phyloP scores from a whole-genome alignment of 306 rosid species.

The Ceratonia siliqua region DNA sequence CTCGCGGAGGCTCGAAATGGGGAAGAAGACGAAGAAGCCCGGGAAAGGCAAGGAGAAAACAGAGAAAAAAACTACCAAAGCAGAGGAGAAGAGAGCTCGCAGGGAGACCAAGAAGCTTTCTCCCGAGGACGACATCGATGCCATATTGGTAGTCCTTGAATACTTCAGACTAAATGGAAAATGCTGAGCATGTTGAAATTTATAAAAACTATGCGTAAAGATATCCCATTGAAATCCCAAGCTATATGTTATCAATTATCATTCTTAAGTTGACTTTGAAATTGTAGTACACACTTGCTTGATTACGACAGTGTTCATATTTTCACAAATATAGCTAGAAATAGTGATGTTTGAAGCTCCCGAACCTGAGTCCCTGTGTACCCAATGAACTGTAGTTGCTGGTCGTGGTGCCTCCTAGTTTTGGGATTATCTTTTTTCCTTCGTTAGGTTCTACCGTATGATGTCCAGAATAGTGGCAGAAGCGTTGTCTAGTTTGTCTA shows the following conservation, averaged over 20 bases:
- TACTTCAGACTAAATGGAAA: neutral
- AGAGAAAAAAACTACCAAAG: constrained; percentile 79
- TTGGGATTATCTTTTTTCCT: neutral
- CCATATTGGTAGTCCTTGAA: constrained; percentile 64
- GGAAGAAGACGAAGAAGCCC: constrained; percentile 91
- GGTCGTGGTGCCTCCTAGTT: neutral
- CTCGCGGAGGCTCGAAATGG: constrained; percentile 45
- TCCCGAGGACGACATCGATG: constrained; percentile 96
- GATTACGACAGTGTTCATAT: neutral
- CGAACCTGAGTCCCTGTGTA: neutral
- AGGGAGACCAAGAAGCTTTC: constrained; percentile 88
- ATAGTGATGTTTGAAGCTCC: neutral
- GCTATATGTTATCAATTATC: neutral
- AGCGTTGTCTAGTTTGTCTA: neutral
- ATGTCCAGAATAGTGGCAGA: neutral
- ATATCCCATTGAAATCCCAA: neutral
- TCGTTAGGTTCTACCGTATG: neutral
- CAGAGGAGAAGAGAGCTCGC: constrained; percentile 85
- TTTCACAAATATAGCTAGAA: neutral
- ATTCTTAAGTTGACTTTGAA: neutral
- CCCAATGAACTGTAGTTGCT: neutral
- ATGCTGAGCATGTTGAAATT: neutral
- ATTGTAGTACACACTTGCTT: neutral
- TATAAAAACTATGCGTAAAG: neutral
- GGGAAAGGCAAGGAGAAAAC: constrained; percentile 98